These are phyloP conservation scores for Malassezia psittaci DNA, from an alignment of 1,284 basidiomycete species.

Conservation along the genomic window DNA sequence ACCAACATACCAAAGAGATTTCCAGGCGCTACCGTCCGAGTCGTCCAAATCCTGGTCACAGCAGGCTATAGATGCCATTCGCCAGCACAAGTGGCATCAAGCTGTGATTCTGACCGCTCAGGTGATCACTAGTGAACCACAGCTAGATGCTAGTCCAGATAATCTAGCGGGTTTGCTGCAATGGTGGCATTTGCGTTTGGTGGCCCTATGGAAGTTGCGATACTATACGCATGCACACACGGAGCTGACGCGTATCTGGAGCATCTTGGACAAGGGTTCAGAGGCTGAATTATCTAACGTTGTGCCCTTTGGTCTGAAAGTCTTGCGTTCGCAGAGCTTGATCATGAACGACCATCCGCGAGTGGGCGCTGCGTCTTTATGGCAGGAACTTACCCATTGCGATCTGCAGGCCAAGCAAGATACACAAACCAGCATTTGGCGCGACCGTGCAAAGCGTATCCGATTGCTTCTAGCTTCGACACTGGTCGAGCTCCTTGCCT, in stretches of 20 bases:
- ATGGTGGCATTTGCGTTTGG: constrained; percentile 14
- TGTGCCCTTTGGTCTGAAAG: constrained; percentile 4
- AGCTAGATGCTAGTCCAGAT: background rate
- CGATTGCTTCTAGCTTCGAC: constrained; percentile 6
- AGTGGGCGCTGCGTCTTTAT: background rate
- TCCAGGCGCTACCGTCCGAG: background rate
- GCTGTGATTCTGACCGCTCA: background rate
- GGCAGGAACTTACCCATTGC: background rate
- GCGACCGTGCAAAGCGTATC: background rate
- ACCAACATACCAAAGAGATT: background rate
- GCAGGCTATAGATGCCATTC: background rate
- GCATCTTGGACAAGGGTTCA: background rate
- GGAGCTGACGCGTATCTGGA: constrained; percentile 4
- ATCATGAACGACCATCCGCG: constrained; percentile 1
- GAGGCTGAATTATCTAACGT: too few relatives aligned
- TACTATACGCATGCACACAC: background rate
- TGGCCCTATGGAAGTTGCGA: constrained; percentile 9
- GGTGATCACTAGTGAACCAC: background rate
- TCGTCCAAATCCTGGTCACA: background rate
- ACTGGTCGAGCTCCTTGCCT: constrained; percentile 4
- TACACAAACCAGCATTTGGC: background rate
- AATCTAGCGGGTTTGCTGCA: constrained; percentile 1
- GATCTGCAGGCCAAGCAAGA: background rate
- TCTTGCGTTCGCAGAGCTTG: constrained; percentile 1
- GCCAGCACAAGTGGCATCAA: constrained; percentile 1